Base-by-base conservation (phyloP, 2,329 filamentous ascomycete genomes). In the Mycosphaerella sp. region DNA sequence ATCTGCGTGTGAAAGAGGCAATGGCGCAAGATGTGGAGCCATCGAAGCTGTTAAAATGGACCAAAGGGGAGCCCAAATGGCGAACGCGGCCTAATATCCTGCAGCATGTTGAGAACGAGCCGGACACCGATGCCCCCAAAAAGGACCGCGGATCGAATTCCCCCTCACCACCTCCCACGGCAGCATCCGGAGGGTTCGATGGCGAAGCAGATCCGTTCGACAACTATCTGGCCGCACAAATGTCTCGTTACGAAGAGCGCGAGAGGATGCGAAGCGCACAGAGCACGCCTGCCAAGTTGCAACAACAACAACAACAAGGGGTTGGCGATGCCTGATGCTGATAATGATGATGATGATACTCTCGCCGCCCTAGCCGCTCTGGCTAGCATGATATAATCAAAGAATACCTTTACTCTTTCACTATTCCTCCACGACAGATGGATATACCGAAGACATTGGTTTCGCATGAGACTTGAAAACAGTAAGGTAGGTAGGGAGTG, bases 11-110 rank as follows among this genome's bases (percentile, higher is more conserved):
- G 4, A 58, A 66, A 45, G 64, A 67, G 12, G 62, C 62, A 1
- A 67, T 75, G 58, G 67, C 72, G 51, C 59, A 64, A 34, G 74
- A 76, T 51, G 60, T 70, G 7, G 53, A 56, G 34, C 66, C 68
- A 1, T 64, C 69, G 1, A 71, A 67, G 51, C 56, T 58, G 29
- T 54, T 74, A 38, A 53, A 46, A 10, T 67, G 64, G 66, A 61
- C 59, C 8, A 58, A 60, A 7, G 58, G 55, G 21, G 54, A 60
- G 36, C 63, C 64, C 2, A 26, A 34, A 47, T 64, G 60, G 62
- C 60, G 64, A 26, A 53, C 36, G n/a, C 45, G 54, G 11, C 50
- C 51, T 14, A 36, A 44, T 5, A 42, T 48, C 14, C 47, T 51
- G 21, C 21, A 21, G 55, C 21, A 54, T 11, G 45, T 54, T n/a